A percentile compares a stretch with the other conserved stretches of the same genome.
Evolutionary conservation across 352 stramenopile species (phyloP).

Genomic region (Pythium scleroteichum): DNA sequence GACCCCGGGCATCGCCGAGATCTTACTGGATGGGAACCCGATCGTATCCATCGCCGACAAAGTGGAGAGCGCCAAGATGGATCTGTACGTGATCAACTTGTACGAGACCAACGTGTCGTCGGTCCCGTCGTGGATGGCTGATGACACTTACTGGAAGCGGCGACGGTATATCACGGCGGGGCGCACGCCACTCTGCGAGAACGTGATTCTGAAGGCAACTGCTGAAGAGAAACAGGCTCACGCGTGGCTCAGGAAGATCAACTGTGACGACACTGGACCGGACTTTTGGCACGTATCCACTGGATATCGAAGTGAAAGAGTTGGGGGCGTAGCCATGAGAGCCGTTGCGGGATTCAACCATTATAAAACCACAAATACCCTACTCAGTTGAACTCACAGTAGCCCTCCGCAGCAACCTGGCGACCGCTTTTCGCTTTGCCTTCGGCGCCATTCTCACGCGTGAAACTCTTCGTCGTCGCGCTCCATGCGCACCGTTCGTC

Average conservation of each 20-base stretch:
- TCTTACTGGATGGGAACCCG: constrained; percentile 1
- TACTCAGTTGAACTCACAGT: no score
- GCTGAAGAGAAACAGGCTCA: background rate
- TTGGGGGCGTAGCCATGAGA: background rate
- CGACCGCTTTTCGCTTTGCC: no score
- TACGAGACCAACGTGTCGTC: background rate
- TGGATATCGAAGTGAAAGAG: background rate
- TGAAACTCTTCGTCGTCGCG: no score
- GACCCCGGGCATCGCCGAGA: background rate
- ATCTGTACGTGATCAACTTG: background rate
- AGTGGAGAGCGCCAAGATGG: background rate
- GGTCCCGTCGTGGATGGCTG: background rate
- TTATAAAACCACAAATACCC: no score
- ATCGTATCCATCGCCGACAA: background rate
- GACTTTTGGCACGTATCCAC: background rate
- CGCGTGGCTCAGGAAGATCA: background rate
- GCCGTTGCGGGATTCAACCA: no score
- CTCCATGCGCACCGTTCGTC: no score
- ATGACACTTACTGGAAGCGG: background rate
- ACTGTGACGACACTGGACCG: background rate
- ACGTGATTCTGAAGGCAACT: constrained; percentile 2
- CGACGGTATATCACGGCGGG: background rate
- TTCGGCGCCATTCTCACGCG: no score
- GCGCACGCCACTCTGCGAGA: background rate
- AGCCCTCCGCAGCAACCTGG: no score